phyloP scores from a whole-genome alignment of 2,329 filamentous ascomycete species.

The Pestalotiopsis sp. region DNA sequence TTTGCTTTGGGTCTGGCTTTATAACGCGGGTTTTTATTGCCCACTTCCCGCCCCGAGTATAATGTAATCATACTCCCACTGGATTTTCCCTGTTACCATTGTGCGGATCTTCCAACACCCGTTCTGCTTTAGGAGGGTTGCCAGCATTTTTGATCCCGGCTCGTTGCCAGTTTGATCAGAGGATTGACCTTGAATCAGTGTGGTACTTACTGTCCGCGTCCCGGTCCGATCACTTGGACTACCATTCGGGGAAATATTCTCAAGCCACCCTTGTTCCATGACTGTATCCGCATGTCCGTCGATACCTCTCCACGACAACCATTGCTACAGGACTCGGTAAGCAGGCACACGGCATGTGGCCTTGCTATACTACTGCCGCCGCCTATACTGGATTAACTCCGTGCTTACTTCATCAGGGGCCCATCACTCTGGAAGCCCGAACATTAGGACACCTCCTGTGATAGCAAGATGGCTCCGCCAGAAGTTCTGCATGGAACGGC shows the following conservation, averaged over 20 bases:
- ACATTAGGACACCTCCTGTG: neutral
- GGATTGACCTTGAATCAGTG: neutral
- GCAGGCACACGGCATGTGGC: neutral
- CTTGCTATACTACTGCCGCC: neutral
- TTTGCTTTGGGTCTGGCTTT: too few species aligned
- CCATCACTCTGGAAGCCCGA: neutral
- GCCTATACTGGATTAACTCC: neutral
- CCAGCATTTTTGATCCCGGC: neutral
- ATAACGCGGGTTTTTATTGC: too few species aligned
- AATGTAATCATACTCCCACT: neutral
- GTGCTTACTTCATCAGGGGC: neutral
- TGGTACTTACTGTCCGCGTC: neutral
- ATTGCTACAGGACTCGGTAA: neutral
- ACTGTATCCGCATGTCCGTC: neutral
- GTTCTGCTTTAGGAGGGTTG: neutral
- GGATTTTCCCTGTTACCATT: neutral
- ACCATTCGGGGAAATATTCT: neutral
- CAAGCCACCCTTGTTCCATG: neutral
- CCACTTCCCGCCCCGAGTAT: neutral
- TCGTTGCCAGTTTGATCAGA: neutral
- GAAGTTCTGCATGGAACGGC: conserved; percentile 25
- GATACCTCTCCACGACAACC: neutral
- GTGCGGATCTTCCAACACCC: neutral
- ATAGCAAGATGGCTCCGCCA: conserved; percentile 19
- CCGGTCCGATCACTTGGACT: neutral